Percentiles rank a stretch among this genome's conserved stretches.
Conservation (phyloP, 1,139 yeast species). For the Kurtzmaniella quercitrusa region DNA sequence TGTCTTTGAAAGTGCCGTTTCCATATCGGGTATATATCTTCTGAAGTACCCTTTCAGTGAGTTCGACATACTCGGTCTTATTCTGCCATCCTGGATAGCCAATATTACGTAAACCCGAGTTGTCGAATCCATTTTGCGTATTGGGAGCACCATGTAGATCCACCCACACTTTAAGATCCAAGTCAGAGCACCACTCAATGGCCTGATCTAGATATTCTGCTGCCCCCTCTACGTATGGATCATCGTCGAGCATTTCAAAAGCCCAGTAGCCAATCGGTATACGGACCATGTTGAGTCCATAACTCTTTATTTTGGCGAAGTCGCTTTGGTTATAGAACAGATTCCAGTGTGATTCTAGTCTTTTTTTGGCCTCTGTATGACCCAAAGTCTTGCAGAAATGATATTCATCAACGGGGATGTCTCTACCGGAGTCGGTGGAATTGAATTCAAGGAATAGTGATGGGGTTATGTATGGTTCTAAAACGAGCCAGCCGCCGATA, state of each 20-base stretch:
- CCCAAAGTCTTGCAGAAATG: slow-evolving; percentile 49
- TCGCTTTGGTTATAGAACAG: slow-evolving; percentile 54
- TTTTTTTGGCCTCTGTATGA: slow-evolving; percentile 30
- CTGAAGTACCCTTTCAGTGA: slow-evolving; percentile 41
- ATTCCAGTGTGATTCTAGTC: slow-evolving; percentile 50
- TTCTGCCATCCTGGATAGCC: slow-evolving; percentile 49
- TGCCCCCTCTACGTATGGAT: slow-evolving; percentile 60
- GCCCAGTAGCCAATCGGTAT: slow-evolving; percentile 73
- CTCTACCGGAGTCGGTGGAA: slow-evolving; percentile 23
- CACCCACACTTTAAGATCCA: slow-evolving; percentile 54
- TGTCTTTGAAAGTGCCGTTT: slow-evolving; percentile 35
- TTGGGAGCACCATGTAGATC: slow-evolving; percentile 68
- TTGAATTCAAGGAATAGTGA: slow-evolving; percentile 44
- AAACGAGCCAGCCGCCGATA: slow-evolving; percentile 63
- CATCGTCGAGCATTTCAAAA: slow-evolving; percentile 41
- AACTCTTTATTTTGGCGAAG: slow-evolving; percentile 39
- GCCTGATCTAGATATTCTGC: slow-evolving; percentile 50
- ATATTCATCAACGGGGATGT: slow-evolving; percentile 56
- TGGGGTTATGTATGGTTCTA: slow-evolving; percentile 66
- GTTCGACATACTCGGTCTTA: slow-evolving; percentile 32
- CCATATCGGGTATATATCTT: slow-evolving; percentile 45
- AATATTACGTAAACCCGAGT: slow-evolving; percentile 52
- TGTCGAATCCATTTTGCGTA: slow-evolving; percentile 69
- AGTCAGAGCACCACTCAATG: slow-evolving; percentile 47
- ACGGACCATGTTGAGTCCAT: slow-evolving; percentile 59